phyloP scores from a whole-genome alignment of 2,329 filamentous ascomycete genomes.

The Hypoxylon sp. region DNA sequence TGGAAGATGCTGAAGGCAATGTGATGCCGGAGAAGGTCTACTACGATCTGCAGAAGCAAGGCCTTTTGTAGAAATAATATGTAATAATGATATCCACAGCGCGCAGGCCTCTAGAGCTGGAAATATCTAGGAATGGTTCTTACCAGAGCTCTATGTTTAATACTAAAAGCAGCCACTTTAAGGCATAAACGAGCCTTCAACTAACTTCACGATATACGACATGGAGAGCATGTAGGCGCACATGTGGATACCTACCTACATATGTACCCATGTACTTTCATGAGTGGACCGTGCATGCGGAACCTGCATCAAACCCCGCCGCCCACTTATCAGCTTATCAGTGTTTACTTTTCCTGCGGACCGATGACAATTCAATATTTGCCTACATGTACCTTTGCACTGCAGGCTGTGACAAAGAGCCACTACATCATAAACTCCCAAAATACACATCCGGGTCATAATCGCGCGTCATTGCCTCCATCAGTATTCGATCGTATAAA shows the following conservation, averaged over 20 bases:
- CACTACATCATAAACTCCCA: not conserved
- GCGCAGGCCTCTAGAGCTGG: not conserved
- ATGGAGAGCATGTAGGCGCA: too few species aligned
- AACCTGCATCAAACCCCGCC: not conserved
- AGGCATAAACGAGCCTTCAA: not conserved
- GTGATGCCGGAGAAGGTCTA: slow-evolving; percentile 99
- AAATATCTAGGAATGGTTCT: not conserved
- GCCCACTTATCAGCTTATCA: slow-evolving; percentile 3
- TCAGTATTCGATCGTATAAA: not conserved
- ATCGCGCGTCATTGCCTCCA: not conserved
- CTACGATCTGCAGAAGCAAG: slow-evolving; percentile 92
- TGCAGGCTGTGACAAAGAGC: slow-evolving; percentile 13
- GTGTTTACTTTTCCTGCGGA: slow-evolving; percentile 10
- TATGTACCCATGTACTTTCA: too few species aligned
- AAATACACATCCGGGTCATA: not conserved
- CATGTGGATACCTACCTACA: not conserved
- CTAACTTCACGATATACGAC: not conserved
- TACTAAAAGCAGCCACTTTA: not conserved
- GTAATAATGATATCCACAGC: slow-evolving; percentile 7
- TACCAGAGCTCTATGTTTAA: not conserved
- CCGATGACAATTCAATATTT: too few species aligned
- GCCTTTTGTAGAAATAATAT: slow-evolving; percentile 72
- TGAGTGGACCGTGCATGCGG: not conserved
- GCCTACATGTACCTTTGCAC: not conserved
- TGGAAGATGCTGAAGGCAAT: slow-evolving; percentile 97